A percentile compares a stretch with the other conserved stretches of the same genome.
Conservation (phyloP, 192 early-diverging fungal genomes). For the Linnemannia hyalina region DNA sequence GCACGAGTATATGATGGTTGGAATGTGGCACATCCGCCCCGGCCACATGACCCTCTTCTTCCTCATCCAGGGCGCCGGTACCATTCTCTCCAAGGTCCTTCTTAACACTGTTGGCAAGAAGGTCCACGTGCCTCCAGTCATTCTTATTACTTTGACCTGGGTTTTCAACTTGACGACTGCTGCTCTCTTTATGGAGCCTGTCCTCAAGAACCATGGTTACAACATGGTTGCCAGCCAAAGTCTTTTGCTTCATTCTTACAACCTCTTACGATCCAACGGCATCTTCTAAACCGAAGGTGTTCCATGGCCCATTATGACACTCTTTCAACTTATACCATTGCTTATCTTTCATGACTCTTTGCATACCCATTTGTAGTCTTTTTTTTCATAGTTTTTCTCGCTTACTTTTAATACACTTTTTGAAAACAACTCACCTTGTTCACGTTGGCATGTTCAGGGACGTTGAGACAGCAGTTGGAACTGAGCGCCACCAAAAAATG, state of each 20-base stretch:
- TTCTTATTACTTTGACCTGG: slow-evolving; percentile 47
- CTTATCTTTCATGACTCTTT: background rate
- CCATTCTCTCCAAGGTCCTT: slow-evolving; percentile 41
- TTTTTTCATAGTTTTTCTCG: background rate
- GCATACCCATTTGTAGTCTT: background rate
- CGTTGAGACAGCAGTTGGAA: background rate
- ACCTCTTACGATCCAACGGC: slow-evolving; percentile 37
- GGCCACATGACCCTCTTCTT: slow-evolving; percentile 47
- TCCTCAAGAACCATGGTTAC: slow-evolving; percentile 34
- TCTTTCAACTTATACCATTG: background rate
- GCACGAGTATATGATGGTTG: slow-evolving; percentile 48
- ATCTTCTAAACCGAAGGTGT: slow-evolving; percentile 22
- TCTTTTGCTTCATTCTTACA: slow-evolving; percentile 30
- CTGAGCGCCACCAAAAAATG: background rate
- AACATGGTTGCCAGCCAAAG: slow-evolving; percentile 42
- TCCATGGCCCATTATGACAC: background rate
- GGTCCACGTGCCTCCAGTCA: slow-evolving; percentile 24
- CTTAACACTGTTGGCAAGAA: slow-evolving; percentile 29
- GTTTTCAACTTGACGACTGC: slow-evolving; percentile 40
- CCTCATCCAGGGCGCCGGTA: slow-evolving; percentile 42
- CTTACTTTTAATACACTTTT: background rate
- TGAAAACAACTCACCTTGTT: background rate
- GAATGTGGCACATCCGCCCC: slow-evolving; percentile 32
- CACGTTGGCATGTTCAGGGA: background rate
- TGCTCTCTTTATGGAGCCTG: slow-evolving; percentile 42